Percentiles rank a stretch among this genome's conserved stretches.
Conservation (phyloP, 1,139 yeast species). For the Wickerhamomyces sp. region DNA sequence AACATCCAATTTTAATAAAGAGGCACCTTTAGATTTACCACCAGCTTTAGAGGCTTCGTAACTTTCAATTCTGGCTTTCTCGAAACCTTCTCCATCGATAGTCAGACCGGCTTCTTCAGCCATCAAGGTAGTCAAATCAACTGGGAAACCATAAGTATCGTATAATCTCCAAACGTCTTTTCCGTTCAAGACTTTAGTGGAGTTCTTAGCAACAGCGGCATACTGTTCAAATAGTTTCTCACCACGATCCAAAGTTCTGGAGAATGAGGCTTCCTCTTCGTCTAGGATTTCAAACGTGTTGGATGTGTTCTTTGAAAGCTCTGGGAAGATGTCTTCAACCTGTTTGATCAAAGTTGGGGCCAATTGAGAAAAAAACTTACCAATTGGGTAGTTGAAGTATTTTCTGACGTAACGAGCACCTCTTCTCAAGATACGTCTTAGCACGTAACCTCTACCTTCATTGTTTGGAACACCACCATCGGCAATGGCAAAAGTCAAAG, state of each 20-base stretch:
- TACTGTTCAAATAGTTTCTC: constrained; percentile 93
- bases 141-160: constrained; percentile 99
- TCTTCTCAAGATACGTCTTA: constrained; percentile 94
- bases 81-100: constrained; percentile 89
- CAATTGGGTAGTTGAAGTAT: constrained; percentile 93
- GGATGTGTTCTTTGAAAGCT: constrained; percentile 62
- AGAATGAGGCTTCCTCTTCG: constrained; percentile 93
- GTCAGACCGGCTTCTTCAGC: constrained; percentile 97
- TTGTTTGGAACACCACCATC: constrained; percentile 99
- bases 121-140: constrained; percentile 94
- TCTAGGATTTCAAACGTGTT: constrained; percentile 85
- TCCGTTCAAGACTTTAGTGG: constrained; percentile 77
- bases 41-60: constrained; percentile 94
- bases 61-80: constrained; percentile 80
- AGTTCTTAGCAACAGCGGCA: constrained; percentile 74
- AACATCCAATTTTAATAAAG: constrained; percentile 76
- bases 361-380: constrained; percentile 84
- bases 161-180: constrained; percentile 97
- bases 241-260: constrained; percentile 96
- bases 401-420: constrained; percentile 97
- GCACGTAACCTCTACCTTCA: constrained; percentile 97
- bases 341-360: constrained; percentile 92
- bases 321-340: constrained; percentile 87
- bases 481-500: constrained; percentile 90
- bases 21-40: constrained; percentile 56